Evolutionary conservation across 1,284 basidiomycete genomes (phyloP).

Genomic region (Ceraceosorus guamensis): DNA sequence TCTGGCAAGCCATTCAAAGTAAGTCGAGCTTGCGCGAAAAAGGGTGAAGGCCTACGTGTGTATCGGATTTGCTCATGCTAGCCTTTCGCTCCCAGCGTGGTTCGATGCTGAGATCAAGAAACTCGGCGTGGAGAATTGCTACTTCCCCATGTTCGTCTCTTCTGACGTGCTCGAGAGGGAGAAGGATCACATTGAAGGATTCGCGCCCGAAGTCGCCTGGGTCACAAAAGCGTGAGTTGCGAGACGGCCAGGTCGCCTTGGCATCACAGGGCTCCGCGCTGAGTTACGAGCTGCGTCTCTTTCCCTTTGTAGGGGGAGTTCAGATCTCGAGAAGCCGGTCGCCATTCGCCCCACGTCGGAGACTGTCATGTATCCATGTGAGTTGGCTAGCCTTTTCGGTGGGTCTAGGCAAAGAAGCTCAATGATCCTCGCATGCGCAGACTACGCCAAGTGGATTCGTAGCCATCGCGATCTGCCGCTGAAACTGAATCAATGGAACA

Average conservation of each 20-base stretch:
- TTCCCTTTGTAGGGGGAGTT: slow-evolving; percentile 64
- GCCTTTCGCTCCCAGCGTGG: slow-evolving; percentile 10
- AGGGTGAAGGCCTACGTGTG: slow-evolving; percentile 2
- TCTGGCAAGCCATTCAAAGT: slow-evolving; percentile 95
- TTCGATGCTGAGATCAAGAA: slow-evolving; percentile 67
- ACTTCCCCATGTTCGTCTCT: slow-evolving; percentile 99
- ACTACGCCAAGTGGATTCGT: slow-evolving; percentile 98
- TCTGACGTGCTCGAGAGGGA: slow-evolving; percentile 86
- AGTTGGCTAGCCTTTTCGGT: not conserved
- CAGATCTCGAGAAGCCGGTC: slow-evolving; percentile 92
- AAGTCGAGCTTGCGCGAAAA: not conserved
- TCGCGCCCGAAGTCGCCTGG: slow-evolving; percentile 99
- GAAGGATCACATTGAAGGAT: slow-evolving; percentile 99
- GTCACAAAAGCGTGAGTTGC: slow-evolving; percentile 81
- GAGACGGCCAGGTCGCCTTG: not conserved
- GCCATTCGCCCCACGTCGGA: slow-evolving; percentile 97
- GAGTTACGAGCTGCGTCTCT: not conserved
- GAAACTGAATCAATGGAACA: slow-evolving; percentile 99
- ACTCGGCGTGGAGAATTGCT: slow-evolving; percentile 91
- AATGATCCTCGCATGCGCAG: slow-evolving; percentile 6
- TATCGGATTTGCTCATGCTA: not conserved
- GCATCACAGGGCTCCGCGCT: slow-evolving; percentile 1
- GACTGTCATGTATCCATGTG: slow-evolving; percentile 96
- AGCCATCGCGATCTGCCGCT: slow-evolving; percentile 93
- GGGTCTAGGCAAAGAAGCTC: slow-evolving; percentile 15